phyloP scores from a whole-genome alignment of 441 rosid species.

The Jatropha podagrica region DNA sequence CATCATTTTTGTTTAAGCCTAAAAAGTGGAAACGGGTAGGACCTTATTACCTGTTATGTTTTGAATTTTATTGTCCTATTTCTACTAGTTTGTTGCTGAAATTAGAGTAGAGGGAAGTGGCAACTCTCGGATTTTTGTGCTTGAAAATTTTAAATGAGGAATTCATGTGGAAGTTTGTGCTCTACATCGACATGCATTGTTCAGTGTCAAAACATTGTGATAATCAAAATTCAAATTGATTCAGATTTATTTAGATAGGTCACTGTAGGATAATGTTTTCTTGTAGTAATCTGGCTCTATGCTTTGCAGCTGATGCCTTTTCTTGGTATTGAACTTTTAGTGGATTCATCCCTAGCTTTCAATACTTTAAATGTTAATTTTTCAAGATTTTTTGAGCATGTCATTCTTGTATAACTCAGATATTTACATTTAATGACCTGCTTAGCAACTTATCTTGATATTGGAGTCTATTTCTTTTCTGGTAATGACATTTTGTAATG shows the following conservation, averaged over 20 bases:
- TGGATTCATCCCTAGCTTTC: background rate
- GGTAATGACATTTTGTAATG: background rate
- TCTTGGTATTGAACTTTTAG: background rate
- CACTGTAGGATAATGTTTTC: background rate
- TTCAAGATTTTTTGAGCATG: background rate
- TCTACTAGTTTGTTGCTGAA: background rate
- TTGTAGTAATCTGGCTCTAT: background rate
- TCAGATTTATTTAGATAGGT: background rate
- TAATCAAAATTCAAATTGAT: background rate
- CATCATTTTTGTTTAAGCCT: conserved; percentile 57
- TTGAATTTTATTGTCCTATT: background rate
- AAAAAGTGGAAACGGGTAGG: conserved; percentile 79
- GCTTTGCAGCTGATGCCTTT: background rate
- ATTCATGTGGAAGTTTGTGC: background rate
- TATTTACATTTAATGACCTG: background rate
- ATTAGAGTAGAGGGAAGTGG: background rate
- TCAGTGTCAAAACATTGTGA: background rate
- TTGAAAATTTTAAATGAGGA: background rate
- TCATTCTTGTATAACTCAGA: background rate
- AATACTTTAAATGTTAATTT: background rate
- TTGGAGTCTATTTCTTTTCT: background rate
- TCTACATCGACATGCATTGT: background rate
- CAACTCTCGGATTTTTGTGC: background rate
- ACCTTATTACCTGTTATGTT: background rate
- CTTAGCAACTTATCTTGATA: background rate